Conservation (phyloP, 768 basidiomycete species). For the Trametes cingulata region DNA sequence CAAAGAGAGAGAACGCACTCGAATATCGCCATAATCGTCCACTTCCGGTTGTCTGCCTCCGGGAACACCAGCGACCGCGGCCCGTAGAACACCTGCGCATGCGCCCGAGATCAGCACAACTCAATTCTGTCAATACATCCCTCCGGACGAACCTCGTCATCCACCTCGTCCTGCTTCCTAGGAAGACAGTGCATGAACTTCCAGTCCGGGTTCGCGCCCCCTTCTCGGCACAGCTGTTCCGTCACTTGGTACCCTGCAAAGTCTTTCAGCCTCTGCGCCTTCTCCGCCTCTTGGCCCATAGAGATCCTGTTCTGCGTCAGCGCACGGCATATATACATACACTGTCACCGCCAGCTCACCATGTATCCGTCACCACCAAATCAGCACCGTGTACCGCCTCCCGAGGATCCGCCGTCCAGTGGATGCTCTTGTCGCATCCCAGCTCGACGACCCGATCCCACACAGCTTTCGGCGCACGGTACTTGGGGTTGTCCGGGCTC, state of each 20-base stretch:
- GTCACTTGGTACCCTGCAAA: slow-evolving; percentile 96
- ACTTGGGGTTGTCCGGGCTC: slow-evolving; percentile 60
- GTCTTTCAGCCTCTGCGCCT: slow-evolving; percentile 78
- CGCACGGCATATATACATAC: neutral
- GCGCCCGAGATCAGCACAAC: slow-evolving; percentile 5
- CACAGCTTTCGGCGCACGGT: slow-evolving; percentile 70
- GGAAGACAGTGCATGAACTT: slow-evolving; percentile 97
- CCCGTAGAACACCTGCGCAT: slow-evolving; percentile 83
- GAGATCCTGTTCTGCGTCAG: slow-evolving; percentile 69
- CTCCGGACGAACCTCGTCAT: slow-evolving; percentile 70
- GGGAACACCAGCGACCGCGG: slow-evolving; percentile 89
- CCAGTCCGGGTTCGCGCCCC: slow-evolving; percentile 86
- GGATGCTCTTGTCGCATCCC: slow-evolving; percentile 69
- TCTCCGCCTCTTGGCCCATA: slow-evolving; percentile 98
- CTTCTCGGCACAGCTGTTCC: slow-evolving; percentile 76
- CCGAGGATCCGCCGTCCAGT: slow-evolving; percentile 75
- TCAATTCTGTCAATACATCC: neutral
- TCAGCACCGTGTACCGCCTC: slow-evolving; percentile 91
- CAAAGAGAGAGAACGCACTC: slow-evolving; percentile 55
- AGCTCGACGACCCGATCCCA: slow-evolving; percentile 81
- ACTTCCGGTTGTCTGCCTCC: slow-evolving; percentile 95
- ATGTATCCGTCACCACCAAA: slow-evolving; percentile 97
- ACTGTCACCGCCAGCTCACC: slow-evolving; percentile 47
- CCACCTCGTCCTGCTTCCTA: slow-evolving; percentile 89
- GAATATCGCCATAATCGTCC: slow-evolving; percentile 93